Conservation (phyloP, 2,329 filamentous ascomycete species). For the Nothophoma quercina region DNA sequence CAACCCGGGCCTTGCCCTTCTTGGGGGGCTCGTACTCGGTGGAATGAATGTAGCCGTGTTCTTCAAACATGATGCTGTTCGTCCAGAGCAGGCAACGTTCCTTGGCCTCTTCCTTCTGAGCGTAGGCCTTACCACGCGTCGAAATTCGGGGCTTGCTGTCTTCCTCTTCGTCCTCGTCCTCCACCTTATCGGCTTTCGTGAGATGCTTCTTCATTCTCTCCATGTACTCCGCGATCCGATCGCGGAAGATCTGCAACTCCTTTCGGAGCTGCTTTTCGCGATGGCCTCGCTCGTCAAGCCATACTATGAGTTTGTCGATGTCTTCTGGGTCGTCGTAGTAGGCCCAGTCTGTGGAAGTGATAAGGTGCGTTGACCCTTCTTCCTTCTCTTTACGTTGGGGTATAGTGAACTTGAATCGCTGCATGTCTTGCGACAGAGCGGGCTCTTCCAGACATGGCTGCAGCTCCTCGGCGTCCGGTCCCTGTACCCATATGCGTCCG, state of each 20-base stretch:
- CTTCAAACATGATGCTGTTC: conserved; percentile 67
- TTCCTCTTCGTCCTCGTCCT: conserved; percentile 56
- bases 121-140: conserved; percentile 68
- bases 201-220: conserved; percentile 78
- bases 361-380: conserved; percentile 82
- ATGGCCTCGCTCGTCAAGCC: conserved; percentile 86
- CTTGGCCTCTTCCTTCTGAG: conserved; percentile 60
- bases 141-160: conserved; percentile 63
- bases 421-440: conserved; percentile 76
- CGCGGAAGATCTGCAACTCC: conserved; percentile 78
- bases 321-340: conserved; percentile 84
- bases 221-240: conserved; percentile 82
- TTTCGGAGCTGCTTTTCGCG: conserved; percentile 89
- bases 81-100: conserved; percentile 71
- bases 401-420: conserved; percentile 81
- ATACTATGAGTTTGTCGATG: conserved; percentile 80
- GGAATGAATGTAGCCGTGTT: conserved; percentile 67
- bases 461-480: conserved; percentile 86
- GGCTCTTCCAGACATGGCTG: conserved; percentile 60
- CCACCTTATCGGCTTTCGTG: conserved; percentile 58
- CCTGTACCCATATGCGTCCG: conserved; percentile 94
- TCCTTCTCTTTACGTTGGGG: conserved; percentile 84
- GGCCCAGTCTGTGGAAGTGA: conserved; percentile 83
- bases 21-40: conserved; percentile 61
- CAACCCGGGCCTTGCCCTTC: conserved; percentile 53